phyloP scores from a whole-genome alignment of 345 rosid genomes.

The Draba incana region DNA sequence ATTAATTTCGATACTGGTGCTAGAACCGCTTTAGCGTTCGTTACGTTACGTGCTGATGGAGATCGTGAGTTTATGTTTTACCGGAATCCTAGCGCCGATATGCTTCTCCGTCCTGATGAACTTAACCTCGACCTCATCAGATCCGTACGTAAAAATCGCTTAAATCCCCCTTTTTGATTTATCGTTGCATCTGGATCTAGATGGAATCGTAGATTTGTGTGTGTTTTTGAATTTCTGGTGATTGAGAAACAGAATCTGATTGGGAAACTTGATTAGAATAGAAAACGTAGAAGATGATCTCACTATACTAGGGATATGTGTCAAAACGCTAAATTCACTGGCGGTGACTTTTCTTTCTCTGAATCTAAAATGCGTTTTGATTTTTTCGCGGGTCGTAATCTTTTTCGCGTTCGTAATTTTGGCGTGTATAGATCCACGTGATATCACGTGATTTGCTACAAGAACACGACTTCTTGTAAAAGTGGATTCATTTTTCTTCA shows the following conservation, averaged over 20 bases:
- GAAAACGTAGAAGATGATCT: slow-evolving; percentile 31
- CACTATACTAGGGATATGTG: background rate
- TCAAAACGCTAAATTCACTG: background rate
- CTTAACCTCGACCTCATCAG: slow-evolving; percentile 56
- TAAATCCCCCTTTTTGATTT: background rate
- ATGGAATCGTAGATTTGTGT: background rate
- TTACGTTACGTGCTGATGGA: slow-evolving; percentile 60
- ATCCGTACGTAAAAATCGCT: slow-evolving; percentile 41
- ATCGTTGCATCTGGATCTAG: slow-evolving; percentile 21
- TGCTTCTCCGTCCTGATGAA: slow-evolving; percentile 68
- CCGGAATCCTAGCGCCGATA: slow-evolving; percentile 75
- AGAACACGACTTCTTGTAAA: background rate
- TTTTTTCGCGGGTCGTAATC: slow-evolving; percentile 38
- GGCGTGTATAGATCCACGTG: slow-evolving; percentile 43
- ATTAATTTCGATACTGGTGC: slow-evolving; percentile 59
- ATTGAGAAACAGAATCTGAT: slow-evolving; percentile 10
- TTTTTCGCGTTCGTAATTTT: background rate
- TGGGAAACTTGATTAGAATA: background rate
- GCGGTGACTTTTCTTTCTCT: slow-evolving; percentile 37
- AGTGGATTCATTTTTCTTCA: too few species aligned
- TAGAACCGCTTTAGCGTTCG: slow-evolving; percentile 72
- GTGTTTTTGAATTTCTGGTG: slow-evolving; percentile 4
- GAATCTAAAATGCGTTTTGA: background rate
- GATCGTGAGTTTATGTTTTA: slow-evolving; percentile 73
- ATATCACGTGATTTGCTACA: slow-evolving; percentile 34